Conservation (phyloP, 164 flowering plant species). For the Piper longum region DNA sequence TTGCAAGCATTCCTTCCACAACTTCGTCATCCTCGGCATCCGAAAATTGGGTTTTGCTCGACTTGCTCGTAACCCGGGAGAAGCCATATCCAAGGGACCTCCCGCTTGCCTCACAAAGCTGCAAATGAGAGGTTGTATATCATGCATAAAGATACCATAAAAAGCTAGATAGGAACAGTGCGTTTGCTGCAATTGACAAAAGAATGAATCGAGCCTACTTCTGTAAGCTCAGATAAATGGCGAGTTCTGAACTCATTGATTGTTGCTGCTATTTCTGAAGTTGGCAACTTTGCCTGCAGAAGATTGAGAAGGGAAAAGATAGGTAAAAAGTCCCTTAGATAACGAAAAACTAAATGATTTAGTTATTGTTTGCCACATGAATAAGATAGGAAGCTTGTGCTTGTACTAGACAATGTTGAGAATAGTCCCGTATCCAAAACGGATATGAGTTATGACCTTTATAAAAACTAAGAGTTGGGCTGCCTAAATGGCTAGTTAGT, state of each 20-base stretch:
- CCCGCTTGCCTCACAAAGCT: conserved; percentile 85
- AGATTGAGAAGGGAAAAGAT: too few relatives aligned
- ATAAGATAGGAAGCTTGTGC: too few relatives aligned
- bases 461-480: too few relatives aligned
- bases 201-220: conserved; percentile 34
- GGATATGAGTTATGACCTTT: too few relatives aligned
- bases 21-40: conserved; percentile 68
- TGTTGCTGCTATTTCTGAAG: conserved; percentile 83
- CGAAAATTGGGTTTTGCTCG: conserved; percentile 31
- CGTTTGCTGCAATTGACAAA: background rate
- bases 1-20: conserved; percentile 68
- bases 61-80: conserved; percentile 44
- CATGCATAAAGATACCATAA: background rate
- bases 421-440: too few relatives aligned
- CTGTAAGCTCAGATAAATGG: conserved; percentile 91
- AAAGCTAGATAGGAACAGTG: background rate
- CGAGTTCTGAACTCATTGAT: conserved; percentile 93
- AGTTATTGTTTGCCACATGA: too few relatives aligned
- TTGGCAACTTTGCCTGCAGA: conserved; percentile 80
- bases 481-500: too few relatives aligned
- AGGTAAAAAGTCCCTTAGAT: background rate
- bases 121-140: conserved; percentile 8
- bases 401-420: too few relatives aligned
- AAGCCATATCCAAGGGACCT: conserved; percentile 94
- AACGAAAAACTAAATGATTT: too few relatives aligned